phyloP scores from a whole-genome alignment of 257 asterid species.

The Salvia hispanica region DNA sequence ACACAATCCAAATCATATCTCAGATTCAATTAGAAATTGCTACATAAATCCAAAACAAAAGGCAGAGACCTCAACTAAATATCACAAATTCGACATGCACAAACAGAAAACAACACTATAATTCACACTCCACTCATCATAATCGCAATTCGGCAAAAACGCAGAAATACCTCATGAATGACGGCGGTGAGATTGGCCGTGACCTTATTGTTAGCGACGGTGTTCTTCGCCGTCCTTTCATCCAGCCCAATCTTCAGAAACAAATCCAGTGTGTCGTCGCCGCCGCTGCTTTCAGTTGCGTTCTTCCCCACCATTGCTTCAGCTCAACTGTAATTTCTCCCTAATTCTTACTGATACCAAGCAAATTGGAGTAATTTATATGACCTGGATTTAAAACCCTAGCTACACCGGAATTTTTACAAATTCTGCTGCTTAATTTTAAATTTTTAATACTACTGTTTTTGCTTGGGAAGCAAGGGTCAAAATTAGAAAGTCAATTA shows the following conservation, averaged over 20 bases:
- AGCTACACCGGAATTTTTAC: too few relatives aligned
- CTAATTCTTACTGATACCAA: background rate
- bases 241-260: conserved; percentile 55
- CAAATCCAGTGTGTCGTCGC: conserved; percentile 44
- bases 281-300: conserved; percentile 35
- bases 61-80: background rate
- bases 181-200: conserved; percentile 54
- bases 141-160: background rate
- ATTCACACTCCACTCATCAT: conserved; percentile 3
- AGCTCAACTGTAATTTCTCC: background rate
- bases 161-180: conserved; percentile 48
- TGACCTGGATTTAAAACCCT: too few relatives aligned
- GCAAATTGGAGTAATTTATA: too few relatives aligned
- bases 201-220: conserved; percentile 57
- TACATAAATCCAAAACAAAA: background rate
- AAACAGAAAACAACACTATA: conserved; percentile 18
- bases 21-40: background rate
- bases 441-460: too few relatives aligned
- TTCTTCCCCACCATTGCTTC: conserved; percentile 35
- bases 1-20: background rate
- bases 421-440: too few relatives aligned
- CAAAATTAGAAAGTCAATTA: too few relatives aligned
- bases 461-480: too few relatives aligned
- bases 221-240: conserved; percentile 55
- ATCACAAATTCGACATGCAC: conserved; percentile 32